These are phyloP conservation scores for Aspergillus indologenus DNA, from an alignment of 495 filamentous ascomycete species.

Conservation along the genomic window DNA sequence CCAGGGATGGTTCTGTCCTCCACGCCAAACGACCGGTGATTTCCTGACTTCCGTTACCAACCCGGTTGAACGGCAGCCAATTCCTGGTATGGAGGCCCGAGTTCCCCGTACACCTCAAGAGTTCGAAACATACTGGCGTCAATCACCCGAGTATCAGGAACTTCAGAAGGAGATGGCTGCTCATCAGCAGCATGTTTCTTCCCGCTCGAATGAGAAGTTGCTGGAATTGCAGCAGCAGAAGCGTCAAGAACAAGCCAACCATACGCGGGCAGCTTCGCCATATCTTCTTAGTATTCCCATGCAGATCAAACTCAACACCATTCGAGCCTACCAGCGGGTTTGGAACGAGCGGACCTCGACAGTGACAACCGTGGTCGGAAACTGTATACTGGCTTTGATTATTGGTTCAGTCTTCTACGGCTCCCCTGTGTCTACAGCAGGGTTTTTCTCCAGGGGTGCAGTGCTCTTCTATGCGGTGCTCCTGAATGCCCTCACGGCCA, in stretches of 20 bases:
- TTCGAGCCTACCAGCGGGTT: slow-evolving; percentile 51
- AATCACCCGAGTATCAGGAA: neutral
- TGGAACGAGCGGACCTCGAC: slow-evolving; percentile 67
- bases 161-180: slow-evolving; percentile 5
- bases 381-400: slow-evolving; percentile 71
- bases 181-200: neutral
- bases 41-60: slow-evolving; percentile 9
- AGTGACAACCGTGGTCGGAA: slow-evolving; percentile 63
- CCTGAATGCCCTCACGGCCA: slow-evolving; percentile 48
- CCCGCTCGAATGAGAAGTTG: neutral
- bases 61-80: neutral
- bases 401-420: slow-evolving; percentile 83
- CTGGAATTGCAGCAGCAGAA: slow-evolving; percentile 27
- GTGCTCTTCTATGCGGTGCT: slow-evolving; percentile 86
- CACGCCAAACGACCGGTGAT: neutral
- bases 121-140: slow-evolving; percentile 4
- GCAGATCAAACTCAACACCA: slow-evolving; percentile 44
- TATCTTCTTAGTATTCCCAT: slow-evolving; percentile 39
- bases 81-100: neutral
- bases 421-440: slow-evolving; percentile 53
- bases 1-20: slow-evolving; percentile 1
- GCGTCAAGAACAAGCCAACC: slow-evolving; percentile 27
- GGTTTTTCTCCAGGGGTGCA: slow-evolving; percentile 70
- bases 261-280: slow-evolving; percentile 31
- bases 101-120: slow-evolving; percentile 6